Percentiles rank a stretch among this genome's conserved stretches.
Evolutionary conservation across 2,329 filamentous ascomycete species (phyloP).

Genomic region (Daldinia eschscholtzii): DNA sequence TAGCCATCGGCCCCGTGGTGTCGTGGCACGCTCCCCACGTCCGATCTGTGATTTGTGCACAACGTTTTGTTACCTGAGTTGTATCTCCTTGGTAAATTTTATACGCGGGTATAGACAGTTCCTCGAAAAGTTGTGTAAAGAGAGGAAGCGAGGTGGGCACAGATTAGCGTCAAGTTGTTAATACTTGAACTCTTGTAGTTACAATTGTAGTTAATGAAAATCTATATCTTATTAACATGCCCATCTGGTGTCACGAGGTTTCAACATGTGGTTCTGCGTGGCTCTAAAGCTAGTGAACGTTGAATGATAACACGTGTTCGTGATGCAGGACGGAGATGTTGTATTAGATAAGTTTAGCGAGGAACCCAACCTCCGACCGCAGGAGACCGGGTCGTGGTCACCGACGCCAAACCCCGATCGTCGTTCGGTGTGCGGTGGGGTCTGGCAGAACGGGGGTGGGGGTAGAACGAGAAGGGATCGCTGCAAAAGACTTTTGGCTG

Average conservation of each 20-base stretch:
- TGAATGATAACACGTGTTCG: slow-evolving; percentile 5
- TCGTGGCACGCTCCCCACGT: neutral
- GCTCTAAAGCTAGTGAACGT: neutral
- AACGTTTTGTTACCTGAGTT: neutral
- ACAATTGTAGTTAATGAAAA: neutral
- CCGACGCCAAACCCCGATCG: slow-evolving; percentile 9
- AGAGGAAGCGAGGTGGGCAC: neutral
- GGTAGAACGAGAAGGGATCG: neutral
- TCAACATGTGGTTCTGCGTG: neutral
- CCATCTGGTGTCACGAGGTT: neutral
- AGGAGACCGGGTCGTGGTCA: slow-evolving; percentile 18
- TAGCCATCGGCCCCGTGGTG: neutral
- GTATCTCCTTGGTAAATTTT: neutral
- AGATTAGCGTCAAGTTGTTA: neutral
- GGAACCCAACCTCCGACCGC: slow-evolving; percentile 15
- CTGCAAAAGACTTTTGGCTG: too few species aligned
- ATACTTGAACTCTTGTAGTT: neutral
- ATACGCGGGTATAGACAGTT: slow-evolving; percentile 1
- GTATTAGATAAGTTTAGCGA: slow-evolving; percentile 3
- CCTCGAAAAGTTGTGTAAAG: neutral
- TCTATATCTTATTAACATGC: neutral
- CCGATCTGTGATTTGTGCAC: slow-evolving; percentile 4
- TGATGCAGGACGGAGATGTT: neutral
- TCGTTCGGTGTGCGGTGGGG: slow-evolving; percentile 29
- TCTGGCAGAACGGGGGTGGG: slow-evolving; percentile 25